These are phyloP conservation scores for Plasmodium relictum DNA, from an alignment of 169 alveolate species.

Conservation along the genomic window DNA sequence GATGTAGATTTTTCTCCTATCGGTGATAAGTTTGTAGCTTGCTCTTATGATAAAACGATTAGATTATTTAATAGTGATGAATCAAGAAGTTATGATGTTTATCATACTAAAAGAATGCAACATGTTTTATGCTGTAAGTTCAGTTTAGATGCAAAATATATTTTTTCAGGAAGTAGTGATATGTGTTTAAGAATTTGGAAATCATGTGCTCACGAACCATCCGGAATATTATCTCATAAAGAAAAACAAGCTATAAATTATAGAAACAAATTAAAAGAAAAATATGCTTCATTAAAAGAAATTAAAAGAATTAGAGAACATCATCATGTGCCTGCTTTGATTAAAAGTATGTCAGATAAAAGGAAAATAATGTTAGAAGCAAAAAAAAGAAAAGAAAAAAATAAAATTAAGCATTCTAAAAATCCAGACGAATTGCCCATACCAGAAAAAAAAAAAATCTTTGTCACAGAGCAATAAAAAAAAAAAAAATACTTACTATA, in stretches of 20 bases:
- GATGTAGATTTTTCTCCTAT: constrained; percentile 97
- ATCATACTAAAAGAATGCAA: constrained; percentile 98
- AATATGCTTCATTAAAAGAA: constrained; percentile 88
- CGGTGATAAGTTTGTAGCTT: constrained; percentile 98
- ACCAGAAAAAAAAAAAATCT: constrained; percentile 66
- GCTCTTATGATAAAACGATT: constrained; percentile 97
- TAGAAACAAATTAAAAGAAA: constrained; percentile 88
- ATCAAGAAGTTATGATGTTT: constrained; percentile 96
- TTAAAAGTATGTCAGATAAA: constrained; percentile 85
- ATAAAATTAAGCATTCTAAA: constrained; percentile 70
- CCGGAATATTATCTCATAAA: constrained; percentile 82
- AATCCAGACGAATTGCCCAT: constrained; percentile 29
- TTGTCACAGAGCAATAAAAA: constrained; percentile 65
- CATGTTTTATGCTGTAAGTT: constrained; percentile 92
- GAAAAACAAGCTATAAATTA: constrained; percentile 91
- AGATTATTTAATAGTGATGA: constrained; percentile 94
- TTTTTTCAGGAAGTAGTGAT: constrained; percentile 97
- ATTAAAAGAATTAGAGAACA: constrained; percentile 90
- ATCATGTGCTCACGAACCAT: constrained; percentile 84
- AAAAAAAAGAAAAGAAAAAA: constrained; percentile 81
- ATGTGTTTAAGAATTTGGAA: constrained; percentile 98
- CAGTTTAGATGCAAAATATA: constrained; percentile 95
- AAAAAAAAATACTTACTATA: background rate
- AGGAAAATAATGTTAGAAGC: constrained; percentile 83
- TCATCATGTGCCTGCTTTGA: constrained; percentile 91